Evolutionary conservation across 1,139 yeast genomes (phyloP).

Genomic region (Candida neerlandica): DNA sequence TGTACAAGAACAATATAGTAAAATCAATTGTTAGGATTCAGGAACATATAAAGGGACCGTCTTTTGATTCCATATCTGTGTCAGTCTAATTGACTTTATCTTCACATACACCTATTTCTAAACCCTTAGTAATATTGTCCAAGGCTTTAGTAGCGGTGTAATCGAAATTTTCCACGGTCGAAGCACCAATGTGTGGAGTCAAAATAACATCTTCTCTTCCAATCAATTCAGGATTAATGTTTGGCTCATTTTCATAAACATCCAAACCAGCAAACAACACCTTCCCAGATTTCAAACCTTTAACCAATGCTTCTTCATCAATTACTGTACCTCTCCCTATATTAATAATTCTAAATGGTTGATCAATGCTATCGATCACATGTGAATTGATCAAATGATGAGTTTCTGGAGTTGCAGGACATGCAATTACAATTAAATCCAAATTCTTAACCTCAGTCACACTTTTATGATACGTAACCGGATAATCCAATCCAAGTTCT

Average conservation of each 20-base stretch:
- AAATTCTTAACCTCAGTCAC: constrained; percentile 38
- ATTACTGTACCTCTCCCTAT: constrained; percentile 77
- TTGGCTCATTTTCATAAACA: constrained; percentile 74
- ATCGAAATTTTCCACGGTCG: constrained; percentile 57
- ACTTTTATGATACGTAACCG: constrained; percentile 48
- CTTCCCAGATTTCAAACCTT: constrained; percentile 68
- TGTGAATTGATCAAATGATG: constrained; percentile 53
- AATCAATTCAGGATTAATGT: constrained; percentile 52
- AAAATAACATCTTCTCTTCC: constrained; percentile 66
- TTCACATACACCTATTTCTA: constrained; percentile 34
- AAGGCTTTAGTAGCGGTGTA: constrained; percentile 50
- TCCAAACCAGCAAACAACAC: constrained; percentile 77
- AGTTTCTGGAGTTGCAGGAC: constrained; percentile 69
- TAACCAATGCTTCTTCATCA: constrained; percentile 72
- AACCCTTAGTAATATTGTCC: constrained; percentile 45
- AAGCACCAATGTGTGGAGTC: constrained; percentile 79
- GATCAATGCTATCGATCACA: constrained; percentile 47
- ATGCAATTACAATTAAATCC: constrained; percentile 66
- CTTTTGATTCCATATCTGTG: too few relatives aligned
- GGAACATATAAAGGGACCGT: too few relatives aligned
- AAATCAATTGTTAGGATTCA: too few relatives aligned
- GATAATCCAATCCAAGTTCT: constrained; percentile 43
- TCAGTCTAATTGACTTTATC: constrained; percentile 32
- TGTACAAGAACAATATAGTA: too few relatives aligned
- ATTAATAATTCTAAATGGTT: constrained; percentile 68